Conservation (phyloP, 805 yeast genomes). For the Nakazawaea molendinolei region DNA sequence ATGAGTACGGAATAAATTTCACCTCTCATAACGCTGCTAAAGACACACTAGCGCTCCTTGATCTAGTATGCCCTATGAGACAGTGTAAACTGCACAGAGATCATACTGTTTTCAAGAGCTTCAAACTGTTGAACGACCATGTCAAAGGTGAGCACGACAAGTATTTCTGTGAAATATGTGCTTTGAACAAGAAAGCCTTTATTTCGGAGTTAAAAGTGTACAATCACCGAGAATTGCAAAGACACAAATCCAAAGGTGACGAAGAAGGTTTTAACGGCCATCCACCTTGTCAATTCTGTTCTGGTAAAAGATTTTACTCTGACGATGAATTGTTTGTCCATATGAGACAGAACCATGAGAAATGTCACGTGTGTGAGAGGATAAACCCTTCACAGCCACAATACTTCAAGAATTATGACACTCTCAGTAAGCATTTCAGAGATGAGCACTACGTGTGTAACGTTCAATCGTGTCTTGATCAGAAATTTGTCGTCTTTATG, state of each 20-base stretch:
- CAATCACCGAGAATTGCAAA: conserved; percentile 52
- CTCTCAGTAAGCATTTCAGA: conserved; percentile 69
- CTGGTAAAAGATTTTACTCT: conserved; percentile 70
- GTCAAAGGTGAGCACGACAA: conserved; percentile 55
- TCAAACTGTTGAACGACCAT: conserved; percentile 61
- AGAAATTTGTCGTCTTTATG: conserved; percentile 85
- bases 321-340: conserved; percentile 82
- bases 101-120: conserved; percentile 35
- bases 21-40: conserved; percentile 43
- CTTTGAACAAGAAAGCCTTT: conserved; percentile 70
- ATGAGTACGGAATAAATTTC: conserved; percentile 50
- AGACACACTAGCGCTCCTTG: conserved; percentile 44
- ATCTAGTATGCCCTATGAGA: conserved; percentile 46
- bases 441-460: conserved; percentile 71
- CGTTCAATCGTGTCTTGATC: conserved; percentile 73
- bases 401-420: conserved; percentile 72
- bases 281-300: conserved; percentile 81
- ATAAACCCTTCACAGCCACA: conserved; percentile 54
- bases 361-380: conserved; percentile 85
- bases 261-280: conserved; percentile 78
- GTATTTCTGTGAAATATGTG: conserved; percentile 70
- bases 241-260: conserved; percentile 73
- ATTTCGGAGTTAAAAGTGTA: conserved; percentile 61
- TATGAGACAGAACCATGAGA: conserved; percentile 77
- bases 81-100: conserved; percentile 22